phyloP scores from a whole-genome alignment of 148 eudicot species.

The Chenopodium formosanum region DNA sequence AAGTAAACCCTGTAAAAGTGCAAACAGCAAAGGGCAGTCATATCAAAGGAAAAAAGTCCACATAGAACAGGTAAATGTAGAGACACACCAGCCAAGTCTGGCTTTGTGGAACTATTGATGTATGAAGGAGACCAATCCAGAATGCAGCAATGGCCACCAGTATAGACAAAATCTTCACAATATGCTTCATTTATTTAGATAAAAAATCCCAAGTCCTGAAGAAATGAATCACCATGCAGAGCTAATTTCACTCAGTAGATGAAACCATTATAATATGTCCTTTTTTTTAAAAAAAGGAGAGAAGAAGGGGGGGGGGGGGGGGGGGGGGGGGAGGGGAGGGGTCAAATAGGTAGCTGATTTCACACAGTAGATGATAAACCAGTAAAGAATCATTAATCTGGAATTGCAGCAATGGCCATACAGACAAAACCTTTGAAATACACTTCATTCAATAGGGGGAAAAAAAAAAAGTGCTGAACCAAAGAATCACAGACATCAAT shows the following conservation, averaged over 20 bases:
- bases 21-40: not conserved
- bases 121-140: conserved; percentile 69
- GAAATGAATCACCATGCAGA: not conserved
- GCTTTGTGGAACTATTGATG: conserved; percentile 56
- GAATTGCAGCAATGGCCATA: too few relatives aligned
- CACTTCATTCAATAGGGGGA: too few relatives aligned
- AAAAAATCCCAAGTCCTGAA: not conserved
- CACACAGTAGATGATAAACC: too few relatives aligned
- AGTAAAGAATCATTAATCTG: too few relatives aligned
- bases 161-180: conserved; percentile 69
- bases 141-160: conserved; percentile 63
- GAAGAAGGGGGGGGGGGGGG: not conserved
- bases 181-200: conserved; percentile 65
- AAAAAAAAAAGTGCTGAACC: too few relatives aligned
- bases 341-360: not conserved
- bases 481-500: too few relatives aligned
- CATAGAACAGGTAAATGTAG: not conserved
- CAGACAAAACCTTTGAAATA: too few relatives aligned
- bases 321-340: not conserved
- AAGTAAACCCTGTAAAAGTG: not conserved
- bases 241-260: not conserved
- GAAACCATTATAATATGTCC: not conserved
- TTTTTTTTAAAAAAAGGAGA: too few relatives aligned
- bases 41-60: not conserved
- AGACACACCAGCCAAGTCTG: conserved; percentile 81